Base-by-base conservation (phyloP, 371 early-diverging fungal species). In the Gilbertella persicaria region DNA sequence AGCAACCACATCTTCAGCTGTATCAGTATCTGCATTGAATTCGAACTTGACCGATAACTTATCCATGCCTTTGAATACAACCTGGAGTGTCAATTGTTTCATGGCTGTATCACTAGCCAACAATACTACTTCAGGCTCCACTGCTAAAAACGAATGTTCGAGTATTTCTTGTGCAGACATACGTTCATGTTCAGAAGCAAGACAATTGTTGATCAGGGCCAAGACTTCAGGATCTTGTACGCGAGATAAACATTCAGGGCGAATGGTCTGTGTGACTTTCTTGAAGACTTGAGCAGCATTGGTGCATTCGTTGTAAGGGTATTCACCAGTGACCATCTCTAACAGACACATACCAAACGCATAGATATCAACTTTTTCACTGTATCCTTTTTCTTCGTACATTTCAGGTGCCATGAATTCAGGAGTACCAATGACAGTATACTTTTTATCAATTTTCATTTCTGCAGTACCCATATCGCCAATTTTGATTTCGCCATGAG, bases 391-490 rank as follows among this genome's bases (percentile, higher is more conserved):
- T 59, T 93, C 95, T 51, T 91, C 89, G 55, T 96, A 95, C 72
- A 94, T 86, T 63, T 95, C 95, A 6, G 95, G 95, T 16, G 91
- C 93, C 91, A 93, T 91, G 65, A 91, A 95, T 71, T 95, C 92
- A 23, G 94, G 94, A 0, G 92, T 90, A 12, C 92, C 88, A 58
- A 82, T 79, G 3, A 81, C 57, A n/a, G 79, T 84, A 47, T 82
- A 77, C 30, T 75, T 87, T 74, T 74, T 78, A 25, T 72, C 78
- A 29, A 70, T 55, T n/a, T 74, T 78, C 75, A 71, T 71, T 45
- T 75, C 70, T 19, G 75, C 75, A 20, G 75, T 71, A 12, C 96
- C 96, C 56, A 95, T 79, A 67, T 95, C 96, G 16, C 96, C 96
- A 61, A 94, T 92, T 69, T 94, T 96, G 44, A 91, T 89, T 62